Base-by-base conservation (phyloP, 768 basidiomycete genomes). In the Phylloporus sp. region DNA sequence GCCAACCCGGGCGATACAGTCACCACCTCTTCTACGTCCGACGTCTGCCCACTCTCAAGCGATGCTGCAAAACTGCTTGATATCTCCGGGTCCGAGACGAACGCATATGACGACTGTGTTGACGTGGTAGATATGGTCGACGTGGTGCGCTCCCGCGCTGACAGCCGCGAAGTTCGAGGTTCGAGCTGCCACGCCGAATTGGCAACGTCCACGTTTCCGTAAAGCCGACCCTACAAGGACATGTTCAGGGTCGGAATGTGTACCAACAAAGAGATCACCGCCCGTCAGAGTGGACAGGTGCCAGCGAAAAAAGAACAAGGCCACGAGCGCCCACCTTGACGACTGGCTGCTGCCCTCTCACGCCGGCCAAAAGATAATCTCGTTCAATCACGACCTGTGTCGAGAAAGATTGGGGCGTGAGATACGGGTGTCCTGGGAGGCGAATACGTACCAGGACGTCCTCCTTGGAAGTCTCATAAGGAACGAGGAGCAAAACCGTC, bases 61-160 rank as follows among this genome's bases (percentile, higher is more conserved):
- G 87, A 90, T 6, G 85, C 86, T 1, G 86, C 85, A 54, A 90
- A 89, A 61, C 84, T 86, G 66, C 86, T 89, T 5, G 87, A 87
- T 42, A 90, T 84, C 54, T 90, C 88, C 3, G 80, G 81, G 55
- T 90, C 88, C n/a, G 88, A 89, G 9, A 90, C 73, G 46, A 88
- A 75, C 5, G 88, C 87, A 56, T 81, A 90, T 0, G 88, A 90
- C 17, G 88, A 90, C 23, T 80, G 85, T 0, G 85, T 85, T 4
- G 86, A 89, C 0, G 81, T 69, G 2, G 85, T 86, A 9, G 87
- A 89, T 6, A 82, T 70, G 13, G 84, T 81, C 13, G 86, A 88
- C 3, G 80, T 81, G 0, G 88, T 90, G 17, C 86, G 81, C 48
- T 84, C 86, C 57, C 88, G 73, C 14, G 73, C 70, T 0, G 80